Conservation (phyloP, 2,329 filamentous ascomycete species). For the Clathrospora elynae region DNA sequence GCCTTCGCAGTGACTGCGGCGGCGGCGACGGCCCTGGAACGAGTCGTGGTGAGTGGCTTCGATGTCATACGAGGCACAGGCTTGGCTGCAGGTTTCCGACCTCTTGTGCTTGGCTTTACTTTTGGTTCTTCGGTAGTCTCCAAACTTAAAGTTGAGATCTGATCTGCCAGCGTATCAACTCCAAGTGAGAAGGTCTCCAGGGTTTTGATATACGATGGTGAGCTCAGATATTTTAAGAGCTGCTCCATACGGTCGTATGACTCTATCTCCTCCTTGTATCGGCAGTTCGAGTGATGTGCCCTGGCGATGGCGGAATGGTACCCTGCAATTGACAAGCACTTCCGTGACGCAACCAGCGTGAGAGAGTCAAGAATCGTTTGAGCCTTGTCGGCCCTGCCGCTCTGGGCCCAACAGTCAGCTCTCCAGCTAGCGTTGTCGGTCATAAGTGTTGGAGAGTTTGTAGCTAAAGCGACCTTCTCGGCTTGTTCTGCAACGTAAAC, state of each 20-base stretch:
- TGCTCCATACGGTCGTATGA: constrained; percentile 57
- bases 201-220: constrained; percentile 38
- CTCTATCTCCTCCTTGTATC: constrained; percentile 55
- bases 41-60: constrained; percentile 19
- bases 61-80: constrained; percentile 14
- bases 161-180: constrained; percentile 48
- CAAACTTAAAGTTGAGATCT: constrained; percentile 52
- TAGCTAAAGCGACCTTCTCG: constrained; percentile 72
- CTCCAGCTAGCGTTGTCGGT: constrained; percentile 52
- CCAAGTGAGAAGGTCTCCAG: constrained; percentile 32
- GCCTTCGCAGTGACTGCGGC: constrained; percentile 21
- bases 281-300: constrained; percentile 54
- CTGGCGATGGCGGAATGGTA: constrained; percentile 57
- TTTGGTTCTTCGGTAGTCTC: constrained; percentile 18
- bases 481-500: constrained; percentile 87
- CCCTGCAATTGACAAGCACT: constrained; percentile 58
- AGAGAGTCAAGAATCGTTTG: constrained; percentile 61
- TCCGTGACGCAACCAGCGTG: constrained; percentile 44
- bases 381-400: constrained; percentile 57
- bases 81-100: constrained; percentile 31
- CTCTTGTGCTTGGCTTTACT: constrained; percentile 23
- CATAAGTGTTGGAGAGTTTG: constrained; percentile 63
- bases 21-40: constrained; percentile 22
- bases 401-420: constrained; percentile 57
- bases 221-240: constrained; percentile 51